A percentile compares a stretch with the other conserved stretches of the same genome.
Evolutionary conservation across 345 rosid genomes (phyloP).

Genomic region (Boechera divaricarpa): DNA sequence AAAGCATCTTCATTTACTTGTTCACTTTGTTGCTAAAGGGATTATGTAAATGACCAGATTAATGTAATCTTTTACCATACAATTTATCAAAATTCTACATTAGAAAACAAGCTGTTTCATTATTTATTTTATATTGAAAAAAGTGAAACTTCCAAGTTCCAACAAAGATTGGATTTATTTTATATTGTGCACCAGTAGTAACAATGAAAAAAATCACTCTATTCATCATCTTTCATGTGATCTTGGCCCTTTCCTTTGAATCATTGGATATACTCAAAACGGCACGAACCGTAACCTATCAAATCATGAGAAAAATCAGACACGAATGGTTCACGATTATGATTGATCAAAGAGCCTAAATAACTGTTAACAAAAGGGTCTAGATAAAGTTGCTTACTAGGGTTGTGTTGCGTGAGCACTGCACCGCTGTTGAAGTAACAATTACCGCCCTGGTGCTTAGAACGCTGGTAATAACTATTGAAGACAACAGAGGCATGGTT

Average conservation of each 20-base stretch:
- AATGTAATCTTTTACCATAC: conserved; percentile 3
- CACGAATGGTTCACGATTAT: not conserved
- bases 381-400: conserved; percentile 53
- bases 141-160: not conserved
- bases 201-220: not conserved
- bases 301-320: not conserved
- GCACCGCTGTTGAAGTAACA: conserved; percentile 71
- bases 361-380: not conserved
- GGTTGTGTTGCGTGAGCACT: conserved; percentile 57
- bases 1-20: not conserved
- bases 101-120: not conserved
- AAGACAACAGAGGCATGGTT: conserved; percentile 75
- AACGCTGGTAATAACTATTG: conserved; percentile 65
- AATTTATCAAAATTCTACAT: not conserved
- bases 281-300: conserved; percentile 59
- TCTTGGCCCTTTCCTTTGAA: conserved; percentile 2
- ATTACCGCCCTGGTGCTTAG: conserved; percentile 57
- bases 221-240: not conserved
- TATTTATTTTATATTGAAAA: not conserved
- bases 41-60: conserved; percentile 7
- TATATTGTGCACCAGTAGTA: not conserved
- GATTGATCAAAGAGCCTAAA: not conserved
- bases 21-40: not conserved
- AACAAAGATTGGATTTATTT: not conserved
- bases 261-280: conserved; percentile 46